These are phyloP conservation scores for Dactylellina cionopaga DNA, from an alignment of 2,329 filamentous ascomycete species.

Conservation along the genomic window DNA sequence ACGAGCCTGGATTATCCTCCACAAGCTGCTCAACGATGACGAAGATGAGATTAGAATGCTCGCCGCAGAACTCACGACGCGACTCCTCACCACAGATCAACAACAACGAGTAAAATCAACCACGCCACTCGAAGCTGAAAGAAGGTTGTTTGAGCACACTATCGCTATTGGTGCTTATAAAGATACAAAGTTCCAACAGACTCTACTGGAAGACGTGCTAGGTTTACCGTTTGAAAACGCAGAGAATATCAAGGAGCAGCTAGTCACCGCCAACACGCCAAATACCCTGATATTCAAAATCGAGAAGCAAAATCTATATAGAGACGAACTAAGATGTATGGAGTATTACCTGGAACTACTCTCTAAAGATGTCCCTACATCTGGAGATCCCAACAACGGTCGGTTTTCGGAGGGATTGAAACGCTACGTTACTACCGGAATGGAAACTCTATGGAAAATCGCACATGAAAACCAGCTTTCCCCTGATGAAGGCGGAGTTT, in stretches of 20 bases:
- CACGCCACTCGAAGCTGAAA: constrained; percentile 30
- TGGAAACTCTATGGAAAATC: constrained; percentile 41
- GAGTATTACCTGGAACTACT: constrained; percentile 57
- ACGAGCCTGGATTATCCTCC: constrained; percentile 72
- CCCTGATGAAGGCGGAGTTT: constrained; percentile 28
- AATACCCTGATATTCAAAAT: constrained; percentile 74
- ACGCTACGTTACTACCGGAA: constrained; percentile 13
- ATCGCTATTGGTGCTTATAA: not conserved
- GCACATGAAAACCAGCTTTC: constrained; percentile 35
- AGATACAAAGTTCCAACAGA: not conserved
- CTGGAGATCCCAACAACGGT: not conserved
- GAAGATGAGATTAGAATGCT: constrained; percentile 84
- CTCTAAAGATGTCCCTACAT: not conserved
- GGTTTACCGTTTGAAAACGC: constrained; percentile 57
- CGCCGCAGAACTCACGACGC: constrained; percentile 63
- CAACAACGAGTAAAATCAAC: constrained; percentile 38
- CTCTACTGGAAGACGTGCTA: constrained; percentile 52
- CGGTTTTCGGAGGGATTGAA: not conserved
- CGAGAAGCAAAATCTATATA: constrained; percentile 94
- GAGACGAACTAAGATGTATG: constrained; percentile 81
- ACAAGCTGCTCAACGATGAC: constrained; percentile 84
- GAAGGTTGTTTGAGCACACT: constrained; percentile 26
- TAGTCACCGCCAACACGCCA: constrained; percentile 69
- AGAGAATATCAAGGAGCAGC: constrained; percentile 63
- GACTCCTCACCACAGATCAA: constrained; percentile 60